Evolutionary conservation across 306 rosid species (phyloP).

Genomic region (Sicyos baderoa): DNA sequence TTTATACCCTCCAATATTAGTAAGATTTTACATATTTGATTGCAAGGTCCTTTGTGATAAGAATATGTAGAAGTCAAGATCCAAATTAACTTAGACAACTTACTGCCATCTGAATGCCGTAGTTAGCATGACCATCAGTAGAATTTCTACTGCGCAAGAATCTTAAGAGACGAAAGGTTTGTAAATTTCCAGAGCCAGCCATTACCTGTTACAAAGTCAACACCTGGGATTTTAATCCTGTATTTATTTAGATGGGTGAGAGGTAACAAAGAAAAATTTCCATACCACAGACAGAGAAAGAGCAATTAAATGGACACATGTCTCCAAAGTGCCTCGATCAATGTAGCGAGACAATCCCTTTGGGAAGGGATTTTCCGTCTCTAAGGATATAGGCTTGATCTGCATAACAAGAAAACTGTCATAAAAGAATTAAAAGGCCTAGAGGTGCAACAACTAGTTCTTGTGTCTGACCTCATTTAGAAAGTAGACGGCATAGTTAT

Average conservation of each 20-base stretch:
- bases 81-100: constrained; percentile 30
- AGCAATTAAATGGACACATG: constrained; percentile 79
- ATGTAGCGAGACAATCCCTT: constrained; percentile 79
- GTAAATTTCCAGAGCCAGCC: constrained; percentile 99
- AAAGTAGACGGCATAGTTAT: constrained; percentile 72
- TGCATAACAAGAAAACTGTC: constrained; percentile 25
- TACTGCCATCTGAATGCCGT: constrained; percentile 96
- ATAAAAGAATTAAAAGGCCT: constrained; percentile 21
- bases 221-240: constrained; percentile 4
- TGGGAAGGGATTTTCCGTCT: constrained; percentile 52
- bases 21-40: not conserved
- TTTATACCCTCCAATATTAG: not conserved
- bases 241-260: not conserved
- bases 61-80: constrained; percentile 7
- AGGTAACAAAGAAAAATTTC: constrained; percentile 18
- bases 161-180: constrained; percentile 73
- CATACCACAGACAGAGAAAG: constrained; percentile 89
- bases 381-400: constrained; percentile 72
- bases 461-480: constrained; percentile 65
- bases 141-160: constrained; percentile 85
- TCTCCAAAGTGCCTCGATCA: constrained; percentile 86
- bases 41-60: not conserved
- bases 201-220: constrained; percentile 53
- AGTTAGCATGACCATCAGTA: constrained; percentile 80
- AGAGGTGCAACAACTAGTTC: constrained; percentile 21